phyloP scores from a whole-genome alignment of 306 rosid genomes.

The Astragalus glycyphyllos region DNA sequence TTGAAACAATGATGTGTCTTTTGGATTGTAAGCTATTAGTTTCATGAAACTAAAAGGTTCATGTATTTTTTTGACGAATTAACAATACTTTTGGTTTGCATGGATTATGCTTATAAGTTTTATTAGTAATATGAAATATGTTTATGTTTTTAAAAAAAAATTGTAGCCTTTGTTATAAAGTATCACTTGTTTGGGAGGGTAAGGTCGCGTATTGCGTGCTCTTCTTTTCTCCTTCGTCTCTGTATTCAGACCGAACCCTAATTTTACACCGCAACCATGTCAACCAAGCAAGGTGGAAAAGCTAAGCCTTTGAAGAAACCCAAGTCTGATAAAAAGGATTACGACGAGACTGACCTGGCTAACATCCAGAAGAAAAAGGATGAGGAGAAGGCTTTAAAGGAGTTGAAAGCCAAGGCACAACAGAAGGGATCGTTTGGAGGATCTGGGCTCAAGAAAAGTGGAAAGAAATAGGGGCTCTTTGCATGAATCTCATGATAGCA shows the following conservation, averaged over 20 bases:
- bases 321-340: slow-evolving; percentile 82
- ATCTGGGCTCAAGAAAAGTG: slow-evolving; percentile 89
- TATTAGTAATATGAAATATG: too few species aligned
- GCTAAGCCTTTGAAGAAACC: slow-evolving; percentile 99
- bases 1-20: too few species aligned
- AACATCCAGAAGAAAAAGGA: slow-evolving; percentile 94
- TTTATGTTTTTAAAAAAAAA: too few species aligned
- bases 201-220: slow-evolving; percentile 40
- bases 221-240: slow-evolving; percentile 29
- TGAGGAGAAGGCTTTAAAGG: slow-evolving; percentile 90
- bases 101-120: too few species aligned
- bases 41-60: too few species aligned
- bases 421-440: slow-evolving; percentile 84
- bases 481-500: slow-evolving; percentile 12
- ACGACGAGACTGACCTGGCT: slow-evolving; percentile 90
- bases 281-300: slow-evolving; percentile 95
- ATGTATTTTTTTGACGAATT: too few species aligned
- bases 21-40: too few species aligned
- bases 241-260: slow-evolving; percentile 49
- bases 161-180: too few species aligned
- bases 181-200: too few species aligned
- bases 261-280: slow-evolving; percentile 65
- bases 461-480: slow-evolving; percentile 65
- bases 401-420: slow-evolving; percentile 79
- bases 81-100: too few species aligned